phyloP scores from a whole-genome alignment of 2,329 filamentous ascomycete genomes.

The Colletotrichum gigasporum region DNA sequence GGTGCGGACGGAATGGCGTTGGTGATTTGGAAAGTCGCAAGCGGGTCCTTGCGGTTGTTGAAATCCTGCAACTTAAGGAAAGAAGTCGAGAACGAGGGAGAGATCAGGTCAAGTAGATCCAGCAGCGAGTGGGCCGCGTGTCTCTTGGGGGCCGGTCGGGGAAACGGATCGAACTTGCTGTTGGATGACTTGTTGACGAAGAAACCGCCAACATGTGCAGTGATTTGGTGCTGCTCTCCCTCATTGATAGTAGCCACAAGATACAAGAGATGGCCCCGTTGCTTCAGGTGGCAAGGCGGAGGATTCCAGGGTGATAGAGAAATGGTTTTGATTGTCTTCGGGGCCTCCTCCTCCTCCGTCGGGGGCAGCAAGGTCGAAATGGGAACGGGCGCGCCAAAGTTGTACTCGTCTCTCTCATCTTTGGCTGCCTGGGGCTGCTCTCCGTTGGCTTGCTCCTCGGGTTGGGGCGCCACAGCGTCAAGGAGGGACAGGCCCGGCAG shows the following conservation, averaged over 20 bases:
- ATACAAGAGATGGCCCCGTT: conserved; percentile 93
- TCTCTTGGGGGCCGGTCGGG: conserved; percentile 80
- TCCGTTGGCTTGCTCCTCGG: conserved; percentile 49
- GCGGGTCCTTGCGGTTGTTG: conserved; percentile 85
- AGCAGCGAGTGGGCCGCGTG: conserved; percentile 87
- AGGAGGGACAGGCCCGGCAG: conserved; percentile 87
- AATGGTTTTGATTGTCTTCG: conserved; percentile 91
- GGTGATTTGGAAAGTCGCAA: conserved; percentile 94
- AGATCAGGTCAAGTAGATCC: conserved; percentile 79
- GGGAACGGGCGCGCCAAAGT: conserved; percentile 75
- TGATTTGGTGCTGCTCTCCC: conserved; percentile 94
- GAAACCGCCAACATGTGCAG: conserved; percentile 92
- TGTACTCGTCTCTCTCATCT: conserved; percentile 71
- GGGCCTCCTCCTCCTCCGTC: conserved; percentile 68
- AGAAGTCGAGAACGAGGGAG: conserved; percentile 80
- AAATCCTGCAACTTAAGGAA: conserved; percentile 85
- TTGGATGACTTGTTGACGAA: conserved; percentile 97
- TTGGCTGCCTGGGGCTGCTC: conserved; percentile 48
- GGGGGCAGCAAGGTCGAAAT: conserved; percentile 78
- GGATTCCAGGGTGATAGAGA: conserved; percentile 96
- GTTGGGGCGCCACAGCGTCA: conserved; percentile 73
- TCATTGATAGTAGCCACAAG: conserved; percentile 90
- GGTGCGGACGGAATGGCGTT: conserved; percentile 93
- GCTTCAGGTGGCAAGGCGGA: conserved; percentile 88
- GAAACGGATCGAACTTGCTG: conserved; percentile 91